Conservation (phyloP, 768 basidiomycete species). For the Rhodocollybia butyracea region DNA sequence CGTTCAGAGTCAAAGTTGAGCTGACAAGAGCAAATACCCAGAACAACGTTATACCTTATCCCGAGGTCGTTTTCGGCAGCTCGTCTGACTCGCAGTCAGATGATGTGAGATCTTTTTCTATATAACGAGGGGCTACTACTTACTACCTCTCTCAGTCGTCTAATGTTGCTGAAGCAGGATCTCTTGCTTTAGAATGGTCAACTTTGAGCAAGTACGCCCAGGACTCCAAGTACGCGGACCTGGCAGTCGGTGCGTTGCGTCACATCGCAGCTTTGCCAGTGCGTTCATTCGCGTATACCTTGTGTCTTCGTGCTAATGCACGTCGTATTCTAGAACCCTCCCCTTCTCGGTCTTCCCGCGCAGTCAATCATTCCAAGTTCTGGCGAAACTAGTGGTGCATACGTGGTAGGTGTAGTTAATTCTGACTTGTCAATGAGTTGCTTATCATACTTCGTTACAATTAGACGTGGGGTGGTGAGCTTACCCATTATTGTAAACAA, state of each 20-base stretch:
- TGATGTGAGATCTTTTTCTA: slow-evolving; percentile 4
- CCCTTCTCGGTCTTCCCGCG: background rate
- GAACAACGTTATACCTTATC: slow-evolving; percentile 12
- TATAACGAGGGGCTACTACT: background rate
- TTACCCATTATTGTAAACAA: too few species aligned
- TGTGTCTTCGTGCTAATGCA: background rate
- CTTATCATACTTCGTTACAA: too few species aligned
- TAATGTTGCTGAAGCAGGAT: slow-evolving; percentile 28
- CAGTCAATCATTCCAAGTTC: background rate
- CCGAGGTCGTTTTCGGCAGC: slow-evolving; percentile 25
- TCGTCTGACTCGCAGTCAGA: too few species aligned
- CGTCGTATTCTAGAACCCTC: background rate
- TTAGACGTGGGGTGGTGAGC: too few species aligned
- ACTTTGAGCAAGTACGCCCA: slow-evolving; percentile 1
- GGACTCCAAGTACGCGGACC: slow-evolving; percentile 2
- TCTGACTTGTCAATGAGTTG: too few species aligned
- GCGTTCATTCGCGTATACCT: background rate
- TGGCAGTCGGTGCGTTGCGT: background rate
- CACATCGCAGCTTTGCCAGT: background rate
- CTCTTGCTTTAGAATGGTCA: slow-evolving; percentile 5
- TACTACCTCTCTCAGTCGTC: slow-evolving; percentile 10
- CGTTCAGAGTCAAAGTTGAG: background rate
- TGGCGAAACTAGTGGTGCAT: background rate
- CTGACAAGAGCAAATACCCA: background rate
- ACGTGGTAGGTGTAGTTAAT: background rate